Percentiles rank a stretch among this genome's conserved stretches.
Evolutionary conservation across 306 rosid genomes (phyloP).

Genomic region (Cucurbita ficifolia): DNA sequence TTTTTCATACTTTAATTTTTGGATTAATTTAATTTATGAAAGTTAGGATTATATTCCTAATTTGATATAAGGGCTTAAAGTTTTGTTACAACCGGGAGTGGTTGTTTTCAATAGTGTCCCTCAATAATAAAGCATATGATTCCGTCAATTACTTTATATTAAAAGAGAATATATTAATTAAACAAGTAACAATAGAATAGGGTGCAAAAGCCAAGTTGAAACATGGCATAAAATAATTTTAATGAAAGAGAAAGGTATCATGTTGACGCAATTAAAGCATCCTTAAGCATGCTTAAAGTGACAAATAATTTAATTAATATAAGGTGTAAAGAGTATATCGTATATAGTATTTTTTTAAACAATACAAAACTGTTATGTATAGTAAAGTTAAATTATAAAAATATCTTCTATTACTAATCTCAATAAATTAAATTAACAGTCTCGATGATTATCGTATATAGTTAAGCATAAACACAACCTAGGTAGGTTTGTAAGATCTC

Average conservation of each 20-base stretch:
- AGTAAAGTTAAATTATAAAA: too few species aligned
- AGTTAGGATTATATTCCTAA: too few species aligned
- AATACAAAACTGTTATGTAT: too few species aligned
- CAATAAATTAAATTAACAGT: too few species aligned
- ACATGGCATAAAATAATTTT: neutral
- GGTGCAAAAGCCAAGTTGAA: neutral
- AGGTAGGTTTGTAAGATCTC: too few species aligned
- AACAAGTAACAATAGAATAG: neutral
- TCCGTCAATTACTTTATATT: neutral
- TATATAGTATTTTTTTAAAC: too few species aligned
- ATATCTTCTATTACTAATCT: too few species aligned
- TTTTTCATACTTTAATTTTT: too few species aligned
- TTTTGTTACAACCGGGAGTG: neutral
- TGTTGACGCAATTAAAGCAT: neutral
- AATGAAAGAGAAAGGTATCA: neutral
- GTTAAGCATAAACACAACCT: neutral
- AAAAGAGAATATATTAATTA: neutral
- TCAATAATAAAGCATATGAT: neutral
- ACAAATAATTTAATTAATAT: neutral
- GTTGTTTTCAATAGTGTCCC: neutral
- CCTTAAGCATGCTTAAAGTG: neutral
- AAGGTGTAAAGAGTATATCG: neutral
- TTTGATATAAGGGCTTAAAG: neutral
- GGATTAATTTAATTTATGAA: too few species aligned
- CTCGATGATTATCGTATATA: too few species aligned